Evolutionary conservation across 2,329 filamentous ascomycete genomes (phyloP), one percentile per base, ranked within the genome.

Genomic region (Neonectria magnoliae): DNA sequence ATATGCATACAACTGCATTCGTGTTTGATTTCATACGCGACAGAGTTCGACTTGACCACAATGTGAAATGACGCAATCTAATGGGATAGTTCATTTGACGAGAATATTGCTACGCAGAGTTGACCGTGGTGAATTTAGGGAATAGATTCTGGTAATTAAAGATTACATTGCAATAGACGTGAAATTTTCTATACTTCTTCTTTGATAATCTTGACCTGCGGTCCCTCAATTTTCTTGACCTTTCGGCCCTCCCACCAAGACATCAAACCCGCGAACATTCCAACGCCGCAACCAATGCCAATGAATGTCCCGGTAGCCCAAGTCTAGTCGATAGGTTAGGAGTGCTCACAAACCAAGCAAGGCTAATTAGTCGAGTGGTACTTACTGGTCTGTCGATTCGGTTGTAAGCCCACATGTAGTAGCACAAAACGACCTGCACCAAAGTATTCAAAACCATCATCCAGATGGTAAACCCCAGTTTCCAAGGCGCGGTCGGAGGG

Each of bases 381-480:
- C 61, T 55, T 29, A 64, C 61, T 10, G 61, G 61, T n/a, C 61
- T 54, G 13, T 64, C 22, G 14, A 64, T 20, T 18, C 61, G 27
- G n/a, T 60, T 64, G 8, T 64, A 64, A 31, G 6, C 20, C 61
- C 61, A 64, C 61, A 64, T 64, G 13, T 51, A 64, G 51, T 45
- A 64, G 16, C 61, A 52, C 4, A 64, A 56, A 13, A 45, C 38
- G 48, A 56, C 51, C 29, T 64, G 61, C 2, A 64, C 3, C 13
- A 60, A 11, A 0, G 61, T 64, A 14, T 64, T 64, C 27, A 29
- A 41, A 5, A 64, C 61, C 61, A 64, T 64, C 56, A 64, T 64
- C 44, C 56, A 60, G 16, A 64, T 64, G 18, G 61, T 64, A n/a
- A 64, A 64, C 16, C 56, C 56, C 2, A 64, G 51, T 18, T 64